Evolutionary conservation across 2,329 filamentous ascomycete genomes (phyloP).

Genomic region (Botrytis sinoallii): DNA sequence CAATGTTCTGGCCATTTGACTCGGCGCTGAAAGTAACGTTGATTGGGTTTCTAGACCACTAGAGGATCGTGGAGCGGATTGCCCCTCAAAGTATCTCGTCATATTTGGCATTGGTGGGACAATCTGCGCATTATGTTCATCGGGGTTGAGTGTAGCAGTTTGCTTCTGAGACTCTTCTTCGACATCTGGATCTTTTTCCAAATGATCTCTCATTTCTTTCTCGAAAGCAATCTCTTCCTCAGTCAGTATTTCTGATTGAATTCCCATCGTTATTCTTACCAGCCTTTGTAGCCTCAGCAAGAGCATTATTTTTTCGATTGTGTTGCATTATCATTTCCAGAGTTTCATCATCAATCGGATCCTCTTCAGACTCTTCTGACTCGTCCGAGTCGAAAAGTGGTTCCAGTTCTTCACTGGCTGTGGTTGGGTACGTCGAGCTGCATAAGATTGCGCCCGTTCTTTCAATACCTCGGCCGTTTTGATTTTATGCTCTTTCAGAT

Average conservation of each 20-base stretch:
- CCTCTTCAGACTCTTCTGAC: conserved; percentile 26
- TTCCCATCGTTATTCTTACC: not conserved
- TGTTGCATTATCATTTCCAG: not conserved
- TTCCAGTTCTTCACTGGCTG: not conserved
- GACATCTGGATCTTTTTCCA: not conserved
- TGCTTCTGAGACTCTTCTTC: not conserved
- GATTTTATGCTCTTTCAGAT: not conserved
- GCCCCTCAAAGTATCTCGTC: not conserved
- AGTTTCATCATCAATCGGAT: conserved; percentile 23
- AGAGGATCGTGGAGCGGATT: not conserved
- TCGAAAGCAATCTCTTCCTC: not conserved
- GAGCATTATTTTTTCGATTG: not conserved
- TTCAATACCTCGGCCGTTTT: not conserved
- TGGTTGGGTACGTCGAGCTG: not conserved
- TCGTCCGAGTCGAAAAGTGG: not conserved
- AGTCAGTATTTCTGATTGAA: not conserved
- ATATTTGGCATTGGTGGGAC: not conserved
- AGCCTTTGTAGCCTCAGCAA: not conserved
- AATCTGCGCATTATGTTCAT: conserved; percentile 9
- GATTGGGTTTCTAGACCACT: not conserved
- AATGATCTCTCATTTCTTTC: not conserved
- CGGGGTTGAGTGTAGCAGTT: not conserved
- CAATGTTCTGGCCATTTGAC: not conserved
- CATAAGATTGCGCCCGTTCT: not conserved
- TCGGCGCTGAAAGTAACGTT: not conserved